These are phyloP conservation scores for Kuraishia molischiana DNA, from an alignment of 805 yeast species.

Conservation along the genomic window DNA sequence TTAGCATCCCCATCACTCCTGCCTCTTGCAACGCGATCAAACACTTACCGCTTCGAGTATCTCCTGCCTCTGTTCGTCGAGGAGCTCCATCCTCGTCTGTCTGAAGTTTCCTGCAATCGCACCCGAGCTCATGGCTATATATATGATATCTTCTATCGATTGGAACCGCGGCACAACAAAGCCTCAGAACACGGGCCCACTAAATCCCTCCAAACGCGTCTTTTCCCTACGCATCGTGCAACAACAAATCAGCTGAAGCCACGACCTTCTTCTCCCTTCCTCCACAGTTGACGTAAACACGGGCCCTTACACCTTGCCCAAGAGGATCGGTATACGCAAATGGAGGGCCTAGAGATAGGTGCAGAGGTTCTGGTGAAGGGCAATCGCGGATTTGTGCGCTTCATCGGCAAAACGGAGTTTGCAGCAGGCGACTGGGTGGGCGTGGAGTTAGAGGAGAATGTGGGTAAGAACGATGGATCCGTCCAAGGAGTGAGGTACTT, in stretches of 20 bases:
- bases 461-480: constrained; percentile 41
- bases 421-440: constrained; percentile 54
- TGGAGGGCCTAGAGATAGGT: constrained; percentile 8
- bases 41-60: constrained; percentile 68
- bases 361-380: constrained; percentile 27
- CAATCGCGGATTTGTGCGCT: constrained; percentile 35
- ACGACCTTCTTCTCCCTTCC: no score
- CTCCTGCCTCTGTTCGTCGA: constrained; percentile 85
- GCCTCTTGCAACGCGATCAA: neutral
- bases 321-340: no score
- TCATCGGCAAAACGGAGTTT: constrained; percentile 44
- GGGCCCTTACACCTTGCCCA: no score
- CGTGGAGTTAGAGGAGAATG: constrained; percentile 27
- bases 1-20: no score
- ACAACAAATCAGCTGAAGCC: no score
- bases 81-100: constrained; percentile 51
- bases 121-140: no score
- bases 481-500: constrained; percentile 35
- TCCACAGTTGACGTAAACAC: no score
- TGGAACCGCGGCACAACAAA: no score
- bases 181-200: no score
- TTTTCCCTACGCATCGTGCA: no score
- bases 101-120: constrained; percentile 13
- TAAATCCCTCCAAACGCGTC: no score
- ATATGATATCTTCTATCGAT: no score